These are phyloP conservation scores for Nicotiana obtusifolia DNA, from an alignment of 257 asterid species.

Conservation along the genomic window DNA sequence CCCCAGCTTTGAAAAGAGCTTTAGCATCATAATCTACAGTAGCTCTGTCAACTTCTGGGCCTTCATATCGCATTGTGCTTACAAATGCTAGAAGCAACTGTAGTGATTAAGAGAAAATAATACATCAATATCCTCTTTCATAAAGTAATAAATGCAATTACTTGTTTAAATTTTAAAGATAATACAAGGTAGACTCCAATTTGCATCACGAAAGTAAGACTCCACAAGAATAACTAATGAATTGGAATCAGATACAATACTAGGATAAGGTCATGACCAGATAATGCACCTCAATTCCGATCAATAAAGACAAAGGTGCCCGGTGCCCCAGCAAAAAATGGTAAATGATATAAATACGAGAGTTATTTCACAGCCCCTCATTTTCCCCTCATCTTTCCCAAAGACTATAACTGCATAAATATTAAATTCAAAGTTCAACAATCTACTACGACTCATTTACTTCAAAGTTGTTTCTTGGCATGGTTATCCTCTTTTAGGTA, in stretches of 20 bases:
- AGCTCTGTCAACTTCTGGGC: conserved; percentile 78
- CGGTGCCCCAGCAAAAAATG: background rate
- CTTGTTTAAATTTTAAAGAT: background rate
- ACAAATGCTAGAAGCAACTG: conserved; percentile 75
- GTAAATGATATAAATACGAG: background rate
- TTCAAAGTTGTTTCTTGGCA: background rate
- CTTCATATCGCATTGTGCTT: conserved; percentile 60
- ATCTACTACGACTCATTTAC: background rate
- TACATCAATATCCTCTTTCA: background rate
- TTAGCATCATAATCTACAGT: conserved; percentile 76
- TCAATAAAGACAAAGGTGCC: background rate
- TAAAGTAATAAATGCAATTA: background rate
- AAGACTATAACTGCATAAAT: background rate
- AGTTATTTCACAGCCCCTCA: background rate
- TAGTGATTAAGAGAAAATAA: conserved; percentile 10
- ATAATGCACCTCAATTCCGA: background rate
- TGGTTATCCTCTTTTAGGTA: background rate
- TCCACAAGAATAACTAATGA: background rate
- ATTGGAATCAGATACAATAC: background rate
- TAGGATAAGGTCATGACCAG: background rate
- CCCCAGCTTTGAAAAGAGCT: conserved; percentile 88
- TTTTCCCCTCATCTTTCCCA: background rate
- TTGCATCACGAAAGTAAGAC: background rate
- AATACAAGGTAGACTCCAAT: background rate
- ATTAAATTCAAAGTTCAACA: background rate